Conservation (phyloP, 805 yeast genomes). For the Candida argentea region DNA sequence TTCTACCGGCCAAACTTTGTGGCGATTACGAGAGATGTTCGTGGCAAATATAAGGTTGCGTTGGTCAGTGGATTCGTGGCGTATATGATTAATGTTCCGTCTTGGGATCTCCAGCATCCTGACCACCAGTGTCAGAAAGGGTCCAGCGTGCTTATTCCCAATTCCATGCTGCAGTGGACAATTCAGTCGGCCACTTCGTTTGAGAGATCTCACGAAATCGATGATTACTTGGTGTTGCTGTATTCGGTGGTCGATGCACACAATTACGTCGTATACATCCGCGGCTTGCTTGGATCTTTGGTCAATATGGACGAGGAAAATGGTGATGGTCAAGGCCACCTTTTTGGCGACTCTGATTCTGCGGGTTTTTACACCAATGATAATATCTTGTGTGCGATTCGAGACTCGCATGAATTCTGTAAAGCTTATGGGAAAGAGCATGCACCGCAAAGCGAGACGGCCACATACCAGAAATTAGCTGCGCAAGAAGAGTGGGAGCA, state of each 20-base stretch:
- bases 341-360: no score
- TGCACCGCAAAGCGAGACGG: no score
- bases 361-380: no score
- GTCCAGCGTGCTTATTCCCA: conserved; percentile 13
- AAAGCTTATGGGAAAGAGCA: no score
- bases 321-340: no score
- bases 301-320: conserved; percentile 5
- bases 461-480: no score
- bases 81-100: conserved; percentile 5
- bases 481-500: no score
- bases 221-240: conserved; percentile 11
- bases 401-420: no score
- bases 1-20: conserved; percentile 33
- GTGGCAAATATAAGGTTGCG: conserved; percentile 4
- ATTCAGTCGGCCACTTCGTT: conserved; percentile 1
- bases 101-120: conserved; percentile 8
- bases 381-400: no score
- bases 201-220: neutral
- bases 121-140: conserved; percentile 8
- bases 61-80: conserved; percentile 8
- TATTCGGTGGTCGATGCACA: conserved; percentile 13
- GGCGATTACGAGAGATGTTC: conserved; percentile 7
- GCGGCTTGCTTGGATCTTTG: conserved; percentile 9
- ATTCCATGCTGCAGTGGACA: conserved; percentile 10
- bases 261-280: conserved; percentile 9